phyloP scores from a whole-genome alignment of 768 basidiomycete species.

The Coprinopsis marcescibilis region DNA sequence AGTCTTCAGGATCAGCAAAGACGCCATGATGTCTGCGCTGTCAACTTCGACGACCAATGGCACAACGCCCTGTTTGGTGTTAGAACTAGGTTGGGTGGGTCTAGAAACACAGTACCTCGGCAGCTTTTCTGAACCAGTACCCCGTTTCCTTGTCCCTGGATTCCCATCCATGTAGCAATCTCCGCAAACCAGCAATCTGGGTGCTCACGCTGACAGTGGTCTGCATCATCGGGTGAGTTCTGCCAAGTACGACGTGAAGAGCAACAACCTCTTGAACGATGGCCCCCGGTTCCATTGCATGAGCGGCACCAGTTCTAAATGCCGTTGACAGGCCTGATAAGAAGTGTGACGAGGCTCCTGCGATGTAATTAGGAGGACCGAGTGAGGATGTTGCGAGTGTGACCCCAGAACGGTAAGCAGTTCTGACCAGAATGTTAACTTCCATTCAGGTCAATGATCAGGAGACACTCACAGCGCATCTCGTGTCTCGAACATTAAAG shows the following conservation, averaged over 20 bases:
- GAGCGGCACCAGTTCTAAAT: conserved; percentile 51
- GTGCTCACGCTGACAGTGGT: conserved; percentile 52
- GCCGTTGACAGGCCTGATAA: conserved; percentile 58
- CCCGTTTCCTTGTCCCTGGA: conserved; percentile 41
- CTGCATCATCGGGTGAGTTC: conserved; percentile 28
- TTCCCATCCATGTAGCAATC: conserved; percentile 55
- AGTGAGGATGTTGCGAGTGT: conserved; percentile 51
- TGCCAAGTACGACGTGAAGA: conserved; percentile 54
- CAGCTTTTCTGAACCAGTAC: conserved; percentile 50
- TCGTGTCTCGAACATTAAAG: conserved; percentile 63
- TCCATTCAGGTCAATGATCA: not conserved
- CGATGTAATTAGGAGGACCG: conserved; percentile 36
- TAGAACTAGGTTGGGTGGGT: not conserved
- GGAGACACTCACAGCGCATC: conserved; percentile 64
- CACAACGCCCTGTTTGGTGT: conserved; percentile 42
- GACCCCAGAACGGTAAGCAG: conserved; percentile 63
- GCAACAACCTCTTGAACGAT: conserved; percentile 57
- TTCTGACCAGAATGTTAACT: conserved; percentile 28
- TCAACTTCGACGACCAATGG: conserved; percentile 65
- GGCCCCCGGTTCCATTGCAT: conserved; percentile 55
- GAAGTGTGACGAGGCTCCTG: conserved; percentile 33
- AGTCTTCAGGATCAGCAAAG: conserved; percentile 59
- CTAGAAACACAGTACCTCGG: conserved; percentile 35
- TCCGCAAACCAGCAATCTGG: conserved; percentile 57
- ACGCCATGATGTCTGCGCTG: conserved; percentile 70